Evolutionary conservation across 768 basidiomycete genomes (phyloP).

Genomic region (Solioccasus polychromus): DNA sequence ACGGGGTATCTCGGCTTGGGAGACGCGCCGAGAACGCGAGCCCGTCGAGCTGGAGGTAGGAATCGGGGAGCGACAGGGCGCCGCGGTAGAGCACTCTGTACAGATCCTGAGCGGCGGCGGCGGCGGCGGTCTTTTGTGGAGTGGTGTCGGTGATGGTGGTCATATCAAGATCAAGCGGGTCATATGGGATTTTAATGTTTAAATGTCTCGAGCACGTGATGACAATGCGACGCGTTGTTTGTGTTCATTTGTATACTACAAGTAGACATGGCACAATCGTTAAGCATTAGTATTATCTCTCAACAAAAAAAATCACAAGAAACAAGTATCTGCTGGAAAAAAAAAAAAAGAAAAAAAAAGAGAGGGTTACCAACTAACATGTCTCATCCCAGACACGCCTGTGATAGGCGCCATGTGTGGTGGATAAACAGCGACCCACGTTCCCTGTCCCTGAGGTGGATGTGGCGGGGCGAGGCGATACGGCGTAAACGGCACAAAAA

Average conservation of each 20-base stretch:
- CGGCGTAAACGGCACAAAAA: slow-evolving; percentile 22
- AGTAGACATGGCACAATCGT: too few relatives aligned
- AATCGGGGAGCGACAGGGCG: slow-evolving; percentile 70
- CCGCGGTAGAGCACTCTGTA: slow-evolving; percentile 72
- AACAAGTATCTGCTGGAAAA: too few relatives aligned
- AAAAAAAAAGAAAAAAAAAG: neutral
- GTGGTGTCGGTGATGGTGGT: neutral
- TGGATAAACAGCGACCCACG: slow-evolving; percentile 26
- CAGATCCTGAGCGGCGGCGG: too few relatives aligned
- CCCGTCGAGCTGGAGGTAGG: slow-evolving; percentile 68
- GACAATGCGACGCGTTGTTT: too few relatives aligned
- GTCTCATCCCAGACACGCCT: slow-evolving; percentile 24
- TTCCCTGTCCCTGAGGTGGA: slow-evolving; percentile 13
- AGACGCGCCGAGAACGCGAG: slow-evolving; percentile 61
- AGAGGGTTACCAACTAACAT: slow-evolving; percentile 21
- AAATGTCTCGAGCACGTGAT: too few relatives aligned
- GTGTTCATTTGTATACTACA: too few relatives aligned
- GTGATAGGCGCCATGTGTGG: slow-evolving; percentile 16
- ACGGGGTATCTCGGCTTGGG: slow-evolving; percentile 17
- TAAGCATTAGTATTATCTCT: too few relatives aligned
- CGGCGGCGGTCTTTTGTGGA: slow-evolving; percentile 6
- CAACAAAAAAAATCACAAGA: too few relatives aligned
- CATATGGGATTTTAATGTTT: too few relatives aligned
- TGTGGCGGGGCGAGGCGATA: slow-evolving; percentile 17
- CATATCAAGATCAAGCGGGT: too few relatives aligned